Base-by-base conservation (phyloP, 345 rosid genomes). In the Citrus maxima region DNA sequence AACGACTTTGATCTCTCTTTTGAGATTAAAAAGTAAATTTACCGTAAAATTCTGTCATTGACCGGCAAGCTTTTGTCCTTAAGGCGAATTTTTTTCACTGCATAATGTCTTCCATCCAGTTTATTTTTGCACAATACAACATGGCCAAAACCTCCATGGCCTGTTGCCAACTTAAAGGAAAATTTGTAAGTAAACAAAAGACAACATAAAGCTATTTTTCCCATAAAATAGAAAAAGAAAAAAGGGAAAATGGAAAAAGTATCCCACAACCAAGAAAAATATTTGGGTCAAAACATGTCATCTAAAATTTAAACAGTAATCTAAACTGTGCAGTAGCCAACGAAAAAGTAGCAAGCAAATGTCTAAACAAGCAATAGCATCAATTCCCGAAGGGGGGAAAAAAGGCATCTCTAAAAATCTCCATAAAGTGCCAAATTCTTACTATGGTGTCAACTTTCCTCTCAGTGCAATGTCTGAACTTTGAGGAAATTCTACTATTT, bases 51-150 rank as follows among this genome's bases (percentile, higher is more conserved):
- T 54, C 96, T 88, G 77, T 90, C 93, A 82, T 95, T 78, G 54
- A 88, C 84, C 73, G 93, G 94, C 77, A 91, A 78, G 78, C 78
- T 92, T 90, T 95, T 89, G 83, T 93, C 99, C 92, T 89, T 95
- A 67, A 92, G 92, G 76, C 92, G 93, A 82, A 95, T 93, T 88
- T 95, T 95, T 89, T 95, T 95, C 79, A 95, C 90, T 2, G 99
- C 99, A 86, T 95, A 95, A 70, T 95, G 98, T 78, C 99, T 93
- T 80, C 99, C 99, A 84, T 95, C 99, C 77, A 95, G 84, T 85
- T 95, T 95, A 88, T 95, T 95, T 89, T 93, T 92, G 88, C 99
- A 93, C 55, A 95, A 80, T 7, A 95, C 95, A 78, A 95, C 99
- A 79, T 89, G 96, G 63, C 96, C 99, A 77, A 95, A 95, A 81